Evolutionary conservation across 2,329 filamentous ascomycete species (phyloP).

Genomic region (Fusarium sp.): DNA sequence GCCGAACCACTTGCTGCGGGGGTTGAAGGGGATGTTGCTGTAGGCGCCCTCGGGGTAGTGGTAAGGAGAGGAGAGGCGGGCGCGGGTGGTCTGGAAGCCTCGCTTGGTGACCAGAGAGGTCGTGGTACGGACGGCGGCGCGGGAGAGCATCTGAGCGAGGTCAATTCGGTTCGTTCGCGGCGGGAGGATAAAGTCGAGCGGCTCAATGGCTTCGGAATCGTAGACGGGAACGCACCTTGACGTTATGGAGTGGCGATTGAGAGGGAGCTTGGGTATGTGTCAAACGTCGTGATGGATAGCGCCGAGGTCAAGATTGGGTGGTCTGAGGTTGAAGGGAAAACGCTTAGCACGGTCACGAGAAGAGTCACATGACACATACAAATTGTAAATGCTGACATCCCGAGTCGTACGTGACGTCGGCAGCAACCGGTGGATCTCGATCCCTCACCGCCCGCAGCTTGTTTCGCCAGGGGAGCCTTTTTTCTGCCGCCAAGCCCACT

Average conservation of each 20-base stretch:
- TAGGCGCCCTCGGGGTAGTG: conserved; percentile 98
- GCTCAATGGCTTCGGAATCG: conserved; percentile 14
- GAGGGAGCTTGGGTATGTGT: conserved; percentile 41
- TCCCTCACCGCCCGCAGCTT: conserved; percentile 36
- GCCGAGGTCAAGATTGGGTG: conserved; percentile 44
- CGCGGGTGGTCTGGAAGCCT: conserved; percentile 90
- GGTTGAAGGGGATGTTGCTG: conserved; percentile 97
- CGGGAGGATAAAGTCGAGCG: not conserved
- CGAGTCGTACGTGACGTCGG: conserved; percentile 38
- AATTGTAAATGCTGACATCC: conserved; percentile 16
- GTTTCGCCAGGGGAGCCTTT: conserved; percentile 29
- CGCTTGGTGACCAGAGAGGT: conserved; percentile 80
- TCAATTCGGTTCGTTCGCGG: conserved; percentile 52
- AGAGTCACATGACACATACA: conserved; percentile 25
- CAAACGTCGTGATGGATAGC: conserved; percentile 40
- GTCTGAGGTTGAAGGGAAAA: conserved; percentile 47
- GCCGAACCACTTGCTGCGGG: conserved; percentile 84
- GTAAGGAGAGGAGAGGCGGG: conserved; percentile 88
- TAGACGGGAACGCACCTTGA: conserved; percentile 41
- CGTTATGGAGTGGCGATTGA: conserved; percentile 42
- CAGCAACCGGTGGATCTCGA: conserved; percentile 20
- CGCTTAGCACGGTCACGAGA: conserved; percentile 40
- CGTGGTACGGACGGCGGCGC: conserved; percentile 69
- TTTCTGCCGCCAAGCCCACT: conserved; percentile 45
- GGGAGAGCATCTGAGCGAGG: conserved; percentile 79